These are phyloP conservation scores for Priceomyces melissophilus DNA, from an alignment of 805 yeast species.

Conservation along the genomic window DNA sequence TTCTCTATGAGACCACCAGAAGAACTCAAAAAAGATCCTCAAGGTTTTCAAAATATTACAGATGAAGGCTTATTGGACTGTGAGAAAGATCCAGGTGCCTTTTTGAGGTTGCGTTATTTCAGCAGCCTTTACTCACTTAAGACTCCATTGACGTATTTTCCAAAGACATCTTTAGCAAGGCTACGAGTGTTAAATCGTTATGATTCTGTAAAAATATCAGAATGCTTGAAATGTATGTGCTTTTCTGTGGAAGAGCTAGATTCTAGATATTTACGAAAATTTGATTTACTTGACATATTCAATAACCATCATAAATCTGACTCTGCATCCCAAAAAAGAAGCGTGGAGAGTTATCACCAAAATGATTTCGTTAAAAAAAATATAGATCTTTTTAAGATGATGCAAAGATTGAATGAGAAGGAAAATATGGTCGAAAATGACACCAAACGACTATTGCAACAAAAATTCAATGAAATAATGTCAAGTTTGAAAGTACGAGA, in stretches of 20 bases:
- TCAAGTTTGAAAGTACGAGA: slow-evolving; percentile 50
- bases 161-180: slow-evolving; percentile 49
- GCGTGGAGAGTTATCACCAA: slow-evolving; percentile 5
- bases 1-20: slow-evolving; percentile 17
- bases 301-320: not conserved
- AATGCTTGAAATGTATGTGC: slow-evolving; percentile 26
- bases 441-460: slow-evolving; percentile 9
- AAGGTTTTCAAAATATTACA: not conserved
- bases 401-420: slow-evolving; percentile 6
- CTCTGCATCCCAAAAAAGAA: not conserved
- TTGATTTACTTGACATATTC: slow-evolving; percentile 18
- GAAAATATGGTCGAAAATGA: slow-evolving; percentile 17
- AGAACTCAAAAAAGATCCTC: not conserved
- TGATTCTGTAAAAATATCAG: slow-evolving; percentile 14
- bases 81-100: slow-evolving; percentile 23
- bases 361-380: slow-evolving; percentile 11
- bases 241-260: slow-evolving; percentile 40
- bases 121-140: slow-evolving; percentile 35
- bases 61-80: slow-evolving; percentile 11
- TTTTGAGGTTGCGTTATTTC: slow-evolving; percentile 32
- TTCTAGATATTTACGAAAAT: slow-evolving; percentile 35
- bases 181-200: slow-evolving; percentile 40
- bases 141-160: slow-evolving; percentile 39
- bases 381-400: slow-evolving; percentile 1
- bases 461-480: slow-evolving; percentile 24